Evolutionary conservation across 441 rosid genomes (phyloP), one percentile per base, ranked within the genome.

Genomic region (Populus hybrid): DNA sequence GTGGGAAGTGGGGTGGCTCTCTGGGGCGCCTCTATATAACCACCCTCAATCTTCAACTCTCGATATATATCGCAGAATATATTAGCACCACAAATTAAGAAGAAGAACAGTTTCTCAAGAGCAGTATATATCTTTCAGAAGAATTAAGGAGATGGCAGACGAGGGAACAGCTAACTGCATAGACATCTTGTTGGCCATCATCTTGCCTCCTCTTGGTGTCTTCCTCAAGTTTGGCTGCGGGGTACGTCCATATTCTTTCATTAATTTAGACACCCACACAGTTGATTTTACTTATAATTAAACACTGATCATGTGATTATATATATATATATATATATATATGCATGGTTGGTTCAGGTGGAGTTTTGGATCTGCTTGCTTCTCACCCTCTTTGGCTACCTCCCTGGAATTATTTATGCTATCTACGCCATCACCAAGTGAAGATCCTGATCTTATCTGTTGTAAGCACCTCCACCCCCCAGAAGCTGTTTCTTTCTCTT

Each of bases 171-270:
- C 86, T 6, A 93, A 81, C 1, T 93, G 90, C 88, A 0, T 93
- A 5, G 98, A 93, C 75, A 90, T 93, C 77, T 20, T 95, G 74
- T 61, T 95, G 76, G 98, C 99, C 36, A 90, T 95, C 82, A 12
- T 95, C 73, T 86, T 95, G 89, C 99, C 99, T 64, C 99, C 99
- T 73, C 94, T 95, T 0, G 99, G 99, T 5, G 99, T 95, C 78
- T 95, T 93, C 84, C 95, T 30, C 32, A 30, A 30, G 32, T 30
- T 30, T 30, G 32, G 32, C 32, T 30, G 32, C 32, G 32, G 32
- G 84, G 98, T 93, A 73, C 8, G 0, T 28, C 6, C 72, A 26
- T 26, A 24, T 24, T 7, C 28, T 28, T 0, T 10, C 34, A 4
- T 68, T 32, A 30, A 18, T 68, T 68, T 9, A 30, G 4, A 30